Evolutionary conservation across 2,329 filamentous ascomycete genomes (phyloP).

Genomic region (Paecilomyces niveus): DNA sequence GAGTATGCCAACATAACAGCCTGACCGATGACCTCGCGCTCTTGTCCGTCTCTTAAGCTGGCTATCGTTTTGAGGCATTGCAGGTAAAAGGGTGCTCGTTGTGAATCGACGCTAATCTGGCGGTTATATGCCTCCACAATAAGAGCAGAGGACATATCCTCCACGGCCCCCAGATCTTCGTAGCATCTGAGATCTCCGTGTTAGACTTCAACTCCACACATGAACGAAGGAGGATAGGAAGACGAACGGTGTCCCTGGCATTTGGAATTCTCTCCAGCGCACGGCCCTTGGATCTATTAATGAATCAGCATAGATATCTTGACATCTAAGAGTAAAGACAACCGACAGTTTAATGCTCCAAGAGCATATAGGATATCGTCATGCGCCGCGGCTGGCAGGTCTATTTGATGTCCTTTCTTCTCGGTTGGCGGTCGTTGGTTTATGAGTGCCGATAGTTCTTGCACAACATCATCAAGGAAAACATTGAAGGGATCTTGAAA

Average conservation of each 20-base stretch:
- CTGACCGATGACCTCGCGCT: slow-evolving; percentile 50
- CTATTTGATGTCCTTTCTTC: slow-evolving; percentile 25
- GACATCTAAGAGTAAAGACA: not conserved
- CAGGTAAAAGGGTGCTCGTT: slow-evolving; percentile 54
- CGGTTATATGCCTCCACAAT: slow-evolving; percentile 56
- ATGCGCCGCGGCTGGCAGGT: slow-evolving; percentile 26
- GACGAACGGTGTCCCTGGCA: slow-evolving; percentile 27
- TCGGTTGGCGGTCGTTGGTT: slow-evolving; percentile 35
- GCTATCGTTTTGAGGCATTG: slow-evolving; percentile 58
- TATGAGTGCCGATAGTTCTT: slow-evolving; percentile 51
- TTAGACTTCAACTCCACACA: slow-evolving; percentile 1
- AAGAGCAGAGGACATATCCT: slow-evolving; percentile 56
- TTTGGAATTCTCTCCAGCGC: slow-evolving; percentile 21
- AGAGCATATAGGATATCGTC: slow-evolving; percentile 32
- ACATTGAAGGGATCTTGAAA: slow-evolving; percentile 35
- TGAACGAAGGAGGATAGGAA: not conserved
- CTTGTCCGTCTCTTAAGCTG: slow-evolving; percentile 37
- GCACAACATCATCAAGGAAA: slow-evolving; percentile 53
- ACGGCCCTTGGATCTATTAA: slow-evolving; percentile 20
- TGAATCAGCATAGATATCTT: not conserved
- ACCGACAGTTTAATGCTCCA: slow-evolving; percentile 27
- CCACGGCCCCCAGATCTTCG: slow-evolving; percentile 55
- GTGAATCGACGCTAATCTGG: slow-evolving; percentile 51
- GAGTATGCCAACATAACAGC: slow-evolving; percentile 54
- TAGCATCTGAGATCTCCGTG: slow-evolving; percentile 39